Evolutionary conservation across 192 early-diverging fungal genomes (phyloP).

Genomic region (Linnemannia elongata): DNA sequence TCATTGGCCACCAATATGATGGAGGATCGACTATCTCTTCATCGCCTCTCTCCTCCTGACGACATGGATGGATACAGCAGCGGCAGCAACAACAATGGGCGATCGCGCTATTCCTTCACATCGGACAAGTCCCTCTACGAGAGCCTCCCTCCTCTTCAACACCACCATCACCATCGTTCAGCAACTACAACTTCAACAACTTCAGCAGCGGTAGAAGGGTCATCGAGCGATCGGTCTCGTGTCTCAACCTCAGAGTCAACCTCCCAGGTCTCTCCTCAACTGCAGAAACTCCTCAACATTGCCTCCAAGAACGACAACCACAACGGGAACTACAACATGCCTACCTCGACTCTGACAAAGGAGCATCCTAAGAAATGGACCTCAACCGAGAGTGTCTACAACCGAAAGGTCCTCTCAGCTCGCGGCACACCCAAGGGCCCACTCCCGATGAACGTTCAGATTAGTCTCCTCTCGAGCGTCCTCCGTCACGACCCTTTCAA

Average conservation of each 20-base stretch:
- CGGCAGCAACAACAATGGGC: not conserved
- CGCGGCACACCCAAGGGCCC: slow-evolving; percentile 42
- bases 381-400: slow-evolving; percentile 1
- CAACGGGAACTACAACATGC: not conserved
- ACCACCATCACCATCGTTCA: not conserved
- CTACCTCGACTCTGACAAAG: not conserved
- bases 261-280: not conserved
- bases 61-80: not conserved
- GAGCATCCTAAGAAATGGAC: not conserved
- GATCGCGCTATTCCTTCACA: not conserved
- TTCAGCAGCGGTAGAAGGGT: not conserved
- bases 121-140: not conserved
- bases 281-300: not conserved
- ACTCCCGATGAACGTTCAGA: slow-evolving; percentile 39
- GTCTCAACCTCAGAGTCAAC: not conserved
- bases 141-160: not conserved
- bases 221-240: not conserved
- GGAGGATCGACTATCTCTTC: not conserved
- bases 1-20: not conserved
- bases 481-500: slow-evolving; percentile 53
- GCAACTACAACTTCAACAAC: not conserved
- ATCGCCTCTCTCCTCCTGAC: not conserved
- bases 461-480: slow-evolving; percentile 29
- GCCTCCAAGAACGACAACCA: not conserved
- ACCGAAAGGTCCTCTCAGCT: slow-evolving; percentile 8